Evolutionary conservation across 169 alveolate genomes (phyloP).

Genomic region (Blepharisma undulans): DNA sequence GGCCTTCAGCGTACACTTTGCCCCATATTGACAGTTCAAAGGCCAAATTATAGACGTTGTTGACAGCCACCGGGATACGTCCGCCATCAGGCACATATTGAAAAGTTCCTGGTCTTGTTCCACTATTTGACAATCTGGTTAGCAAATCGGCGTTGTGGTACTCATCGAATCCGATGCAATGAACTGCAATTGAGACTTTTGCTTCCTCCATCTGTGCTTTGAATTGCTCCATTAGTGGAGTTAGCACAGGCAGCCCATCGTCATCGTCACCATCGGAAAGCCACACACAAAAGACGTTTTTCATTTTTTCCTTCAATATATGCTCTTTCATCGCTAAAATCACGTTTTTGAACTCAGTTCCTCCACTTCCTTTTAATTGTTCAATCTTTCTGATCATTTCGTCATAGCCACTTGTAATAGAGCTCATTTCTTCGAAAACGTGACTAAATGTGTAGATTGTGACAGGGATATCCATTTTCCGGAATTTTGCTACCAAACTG

Average conservation of each 20-base stretch:
- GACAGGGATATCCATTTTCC: conserved; percentile 24
- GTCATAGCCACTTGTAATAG: conserved; percentile 12
- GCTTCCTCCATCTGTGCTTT: not conserved
- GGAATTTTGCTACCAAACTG: conserved; percentile 19
- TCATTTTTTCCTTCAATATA: not conserved
- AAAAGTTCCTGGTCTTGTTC: conserved; percentile 41
- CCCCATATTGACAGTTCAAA: conserved; percentile 31
- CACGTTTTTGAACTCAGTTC: conserved; percentile 17
- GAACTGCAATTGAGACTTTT: conserved; percentile 33
- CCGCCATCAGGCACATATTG: conserved; percentile 46
- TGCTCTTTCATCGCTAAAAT: conserved; percentile 7
- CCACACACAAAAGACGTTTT: conserved; percentile 37
- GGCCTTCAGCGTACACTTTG: not conserved
- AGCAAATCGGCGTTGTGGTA: conserved; percentile 23
- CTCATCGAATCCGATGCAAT: conserved; percentile 16
- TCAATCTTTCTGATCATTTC: not conserved
- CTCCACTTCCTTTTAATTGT: conserved; percentile 5
- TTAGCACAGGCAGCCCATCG: not conserved
- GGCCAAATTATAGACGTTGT: conserved; percentile 12
- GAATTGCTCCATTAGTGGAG: not conserved
- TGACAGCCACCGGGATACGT: conserved; percentile 41
- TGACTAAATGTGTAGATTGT: conserved; percentile 1
- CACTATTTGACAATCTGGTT: conserved; percentile 26
- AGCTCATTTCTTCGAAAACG: not conserved
- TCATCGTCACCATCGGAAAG: conserved; percentile 33